Percentiles rank a stretch among this genome's conserved stretches.
Conservation (phyloP, 192 early-diverging fungal species). For the Radiomyces spectabilis region DNA sequence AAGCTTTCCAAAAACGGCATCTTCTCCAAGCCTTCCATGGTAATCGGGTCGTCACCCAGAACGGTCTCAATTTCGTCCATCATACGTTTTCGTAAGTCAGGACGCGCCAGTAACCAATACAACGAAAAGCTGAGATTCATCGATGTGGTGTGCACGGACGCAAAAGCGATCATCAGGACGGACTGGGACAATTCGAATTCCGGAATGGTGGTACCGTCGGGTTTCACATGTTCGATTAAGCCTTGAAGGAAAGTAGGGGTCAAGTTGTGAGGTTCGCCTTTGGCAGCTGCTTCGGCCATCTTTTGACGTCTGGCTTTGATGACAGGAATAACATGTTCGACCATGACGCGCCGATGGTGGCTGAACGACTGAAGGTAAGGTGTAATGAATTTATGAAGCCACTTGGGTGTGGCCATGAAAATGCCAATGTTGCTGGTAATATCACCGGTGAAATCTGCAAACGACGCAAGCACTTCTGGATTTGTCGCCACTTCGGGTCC, state of each 20-base stretch:
- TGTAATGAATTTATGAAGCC: conserved; percentile 1
- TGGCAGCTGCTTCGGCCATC: not conserved
- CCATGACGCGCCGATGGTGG: conserved; percentile 7
- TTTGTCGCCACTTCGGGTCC: conserved; percentile 13
- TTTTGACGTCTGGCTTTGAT: not conserved
- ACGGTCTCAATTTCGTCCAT: conserved; percentile 13
- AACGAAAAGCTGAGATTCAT: conserved; percentile 1
- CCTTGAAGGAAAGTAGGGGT: conserved; percentile 10
- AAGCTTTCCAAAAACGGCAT: conserved; percentile 16
- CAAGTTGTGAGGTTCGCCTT: not conserved
- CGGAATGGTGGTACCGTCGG: conserved; percentile 7
- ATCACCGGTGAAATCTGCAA: conserved; percentile 19
- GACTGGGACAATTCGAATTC: conserved; percentile 6
- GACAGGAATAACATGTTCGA: not conserved
- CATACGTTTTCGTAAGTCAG: conserved; percentile 4
- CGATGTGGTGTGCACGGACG: conserved; percentile 18
- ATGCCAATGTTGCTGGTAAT: conserved; percentile 8
- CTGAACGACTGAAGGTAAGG: conserved; percentile 8
- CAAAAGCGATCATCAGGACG: conserved; percentile 16
- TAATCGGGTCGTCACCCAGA: not conserved
- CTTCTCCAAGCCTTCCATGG: conserved; percentile 6
- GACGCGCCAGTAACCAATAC: conserved; percentile 15
- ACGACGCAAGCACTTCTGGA: conserved; percentile 10
- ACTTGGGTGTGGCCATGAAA: conserved; percentile 6
- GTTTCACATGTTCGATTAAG: conserved; percentile 2